A percentile compares a stretch with the other conserved stretches of the same genome.
These are phyloP conservation scores for Corniculantispora saksenae DNA, from an alignment of 2,329 filamentous ascomycete species.

Conservation along the genomic window DNA sequence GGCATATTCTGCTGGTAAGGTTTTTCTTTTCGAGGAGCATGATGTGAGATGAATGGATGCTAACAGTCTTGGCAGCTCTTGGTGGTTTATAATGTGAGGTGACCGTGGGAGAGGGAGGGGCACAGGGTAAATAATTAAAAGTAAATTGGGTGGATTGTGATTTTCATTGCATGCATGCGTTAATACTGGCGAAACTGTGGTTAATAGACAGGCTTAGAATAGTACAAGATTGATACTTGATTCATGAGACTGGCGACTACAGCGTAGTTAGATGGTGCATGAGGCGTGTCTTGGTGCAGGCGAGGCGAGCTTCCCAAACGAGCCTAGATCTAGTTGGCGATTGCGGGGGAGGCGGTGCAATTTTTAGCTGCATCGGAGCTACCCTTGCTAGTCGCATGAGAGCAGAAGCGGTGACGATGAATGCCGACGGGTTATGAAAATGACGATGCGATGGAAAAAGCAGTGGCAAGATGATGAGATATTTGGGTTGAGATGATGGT, in stretches of 20 bases:
- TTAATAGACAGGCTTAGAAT: constrained; percentile 9
- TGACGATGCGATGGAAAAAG: too few relatives aligned
- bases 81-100: constrained; percentile 7
- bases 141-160: background rate
- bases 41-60: background rate
- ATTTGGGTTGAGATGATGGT: too few relatives aligned
- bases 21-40: constrained; percentile 25
- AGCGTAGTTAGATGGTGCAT: too few relatives aligned
- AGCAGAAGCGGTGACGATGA: background rate
- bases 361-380: constrained; percentile 1
- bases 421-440: too few relatives aligned
- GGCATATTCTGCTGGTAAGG: constrained; percentile 71
- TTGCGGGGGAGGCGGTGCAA: constrained; percentile 20
- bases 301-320: background rate
- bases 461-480: too few relatives aligned
- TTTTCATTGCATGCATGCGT: background rate
- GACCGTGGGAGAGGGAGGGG: background rate
- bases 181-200: background rate
- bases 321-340: constrained; percentile 12
- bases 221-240: background rate
- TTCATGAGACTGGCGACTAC: background rate
- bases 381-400: constrained; percentile 1
- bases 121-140: too few relatives aligned
- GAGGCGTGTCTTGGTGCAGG: background rate
- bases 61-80: constrained; percentile 10